Conservation (phyloP, 1,284 basidiomycete genomes). For the Pterulicium gracile region DNA sequence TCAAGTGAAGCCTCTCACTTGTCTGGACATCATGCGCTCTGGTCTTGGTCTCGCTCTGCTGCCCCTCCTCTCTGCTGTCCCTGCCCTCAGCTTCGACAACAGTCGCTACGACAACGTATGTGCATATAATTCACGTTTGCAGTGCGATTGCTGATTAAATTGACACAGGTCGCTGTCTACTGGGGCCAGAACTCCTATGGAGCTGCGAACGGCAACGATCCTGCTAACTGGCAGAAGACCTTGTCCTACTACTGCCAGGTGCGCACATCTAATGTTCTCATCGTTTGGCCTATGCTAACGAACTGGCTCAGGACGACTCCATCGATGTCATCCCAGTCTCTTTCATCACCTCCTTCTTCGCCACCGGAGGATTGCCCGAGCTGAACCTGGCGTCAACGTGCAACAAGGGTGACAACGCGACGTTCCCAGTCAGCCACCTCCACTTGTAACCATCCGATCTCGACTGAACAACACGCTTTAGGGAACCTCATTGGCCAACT, state of each 20-base stretch:
- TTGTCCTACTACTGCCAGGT: conserved; percentile 42
- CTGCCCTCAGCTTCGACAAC: conserved; percentile 11
- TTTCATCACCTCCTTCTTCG: conserved; percentile 48
- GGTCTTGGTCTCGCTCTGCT: background rate
- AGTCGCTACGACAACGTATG: conserved; percentile 14
- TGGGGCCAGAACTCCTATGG: conserved; percentile 49
- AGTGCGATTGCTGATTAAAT: background rate
- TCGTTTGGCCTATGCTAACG: background rate
- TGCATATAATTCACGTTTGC: background rate
- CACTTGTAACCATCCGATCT: background rate
- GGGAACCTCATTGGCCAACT: conserved; percentile 47
- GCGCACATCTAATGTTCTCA: conserved; percentile 5
- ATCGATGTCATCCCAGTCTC: conserved; percentile 48
- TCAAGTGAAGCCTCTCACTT: background rate
- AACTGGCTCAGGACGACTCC: conserved; percentile 26
- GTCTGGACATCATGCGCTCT: background rate
- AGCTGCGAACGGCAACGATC: conserved; percentile 30
- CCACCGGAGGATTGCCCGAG: conserved; percentile 41
- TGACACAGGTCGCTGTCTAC: conserved; percentile 16
- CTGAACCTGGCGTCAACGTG: conserved; percentile 52
- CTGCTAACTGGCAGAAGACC: conserved; percentile 36
- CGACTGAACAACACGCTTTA: background rate
- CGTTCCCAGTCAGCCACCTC: conserved; percentile 25
- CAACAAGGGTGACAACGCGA: conserved; percentile 25
- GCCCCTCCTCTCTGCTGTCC: background rate